Base-by-base conservation (phyloP, 2,329 filamentous ascomycete genomes). In the Atkinsonella hypoxylon region DNA sequence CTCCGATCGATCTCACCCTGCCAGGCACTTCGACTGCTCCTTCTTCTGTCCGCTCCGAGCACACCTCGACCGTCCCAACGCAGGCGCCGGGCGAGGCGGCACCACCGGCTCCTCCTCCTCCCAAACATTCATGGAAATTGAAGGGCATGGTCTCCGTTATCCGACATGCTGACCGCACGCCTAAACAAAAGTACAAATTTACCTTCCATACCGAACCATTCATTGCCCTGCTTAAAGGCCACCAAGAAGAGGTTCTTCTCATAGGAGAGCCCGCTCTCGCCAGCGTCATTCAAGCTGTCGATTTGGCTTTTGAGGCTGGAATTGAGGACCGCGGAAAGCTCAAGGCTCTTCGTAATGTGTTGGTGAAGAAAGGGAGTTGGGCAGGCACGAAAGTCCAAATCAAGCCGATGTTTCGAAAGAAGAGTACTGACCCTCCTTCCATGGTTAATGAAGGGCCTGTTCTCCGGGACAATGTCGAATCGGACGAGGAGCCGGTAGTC, bases 131-230 rank as follows among this genome's bases (percentile, higher is more conserved):
- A 11, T 98, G 93, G 93, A 97, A 95, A 66, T 74, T 98, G 48
- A 98, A 98, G 69, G 93, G 93, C 12, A 90, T 98, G 70, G 91
- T 98, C 0, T 91, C 90, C 2, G 93, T 98, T 15, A 89, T 98
- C 57, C 82, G 93, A 30, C 93, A 98, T 67, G 94, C 94, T 2
- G 93, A 98, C 69, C 85, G 93, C 51, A 98, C 93, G 1, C 93
- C 93, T 2, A 98, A 98, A 70, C 93, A 98, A 62, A 98, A 98
- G 65, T 96, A 96, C 75, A 98, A 98, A 65, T 98, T 97, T 61
- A 98, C 93, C 0, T 97, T 98, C 60, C 93, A 98, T 63, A 95
- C 89, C 0, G 88, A 90, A 55, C 93, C 93, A 0, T 98, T 98
- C 62, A 90, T 98, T 55, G 87, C 95, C 56, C 75, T 98, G 4